Conservation (phyloP, 2,329 filamentous ascomycete species). For the Xylaria sp. region DNA sequence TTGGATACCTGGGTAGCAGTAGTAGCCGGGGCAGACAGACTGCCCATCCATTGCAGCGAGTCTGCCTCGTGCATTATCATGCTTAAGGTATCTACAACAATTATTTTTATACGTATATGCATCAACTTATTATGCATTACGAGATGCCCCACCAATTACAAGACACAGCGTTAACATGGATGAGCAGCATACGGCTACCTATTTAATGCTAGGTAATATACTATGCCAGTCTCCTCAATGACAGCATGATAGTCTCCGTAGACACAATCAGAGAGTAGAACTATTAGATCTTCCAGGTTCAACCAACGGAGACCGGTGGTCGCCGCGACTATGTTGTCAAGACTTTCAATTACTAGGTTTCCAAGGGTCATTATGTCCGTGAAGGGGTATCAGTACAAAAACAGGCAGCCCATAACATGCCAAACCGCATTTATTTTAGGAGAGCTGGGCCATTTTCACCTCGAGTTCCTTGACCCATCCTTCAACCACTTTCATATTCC, state of each 20-base stretch:
- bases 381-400: conserved; percentile 52
- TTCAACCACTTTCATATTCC: conserved; percentile 86
- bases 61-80: conserved; percentile 3
- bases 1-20: not conserved
- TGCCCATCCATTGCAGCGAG: not conserved
- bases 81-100: not conserved
- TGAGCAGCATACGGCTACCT: not conserved
- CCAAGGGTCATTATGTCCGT: conserved; percentile 14
- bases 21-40: conserved; percentile 2
- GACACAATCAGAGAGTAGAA: not conserved
- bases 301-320: conserved; percentile 34
- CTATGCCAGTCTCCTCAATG: no score
- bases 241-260: not conserved
- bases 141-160: not conserved
- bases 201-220: no score
- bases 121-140: not conserved
- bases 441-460: conserved; percentile 73
- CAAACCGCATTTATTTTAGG: conserved; percentile 44
- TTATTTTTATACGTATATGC: not conserved
- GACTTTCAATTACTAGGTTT: conserved; percentile 13
- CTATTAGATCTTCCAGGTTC: not conserved
- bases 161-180: not conserved
- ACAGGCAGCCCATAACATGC: conserved; percentile 36
- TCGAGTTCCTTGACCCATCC: conserved; percentile 91
- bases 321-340: not conserved